Evolutionary conservation across 106 monocot genomes (phyloP).

Genomic region (Phalaenopsis aphrodite): DNA sequence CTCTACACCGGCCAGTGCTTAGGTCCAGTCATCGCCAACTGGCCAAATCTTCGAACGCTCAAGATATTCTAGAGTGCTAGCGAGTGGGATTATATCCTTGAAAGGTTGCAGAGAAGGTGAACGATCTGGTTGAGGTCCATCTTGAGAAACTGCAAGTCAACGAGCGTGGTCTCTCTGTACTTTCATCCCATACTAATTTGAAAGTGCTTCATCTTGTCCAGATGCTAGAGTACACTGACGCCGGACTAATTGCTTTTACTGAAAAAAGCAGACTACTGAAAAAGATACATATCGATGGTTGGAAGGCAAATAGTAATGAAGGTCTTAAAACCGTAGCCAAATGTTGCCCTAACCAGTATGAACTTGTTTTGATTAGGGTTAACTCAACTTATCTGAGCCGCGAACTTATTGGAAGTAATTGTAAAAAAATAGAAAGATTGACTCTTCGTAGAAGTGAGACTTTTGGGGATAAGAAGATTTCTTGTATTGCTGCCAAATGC

Average conservation of each 20-base stretch:
- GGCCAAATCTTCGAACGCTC: constrained; percentile 50
- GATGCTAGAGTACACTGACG: constrained; percentile 57
- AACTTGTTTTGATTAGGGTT: constrained; percentile 79
- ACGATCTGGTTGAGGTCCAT: constrained; percentile 50
- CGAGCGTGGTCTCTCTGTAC: constrained; percentile 45
- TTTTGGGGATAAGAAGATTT: constrained; percentile 72
- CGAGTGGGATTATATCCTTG: constrained; percentile 61
- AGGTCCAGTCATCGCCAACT: constrained; percentile 32
- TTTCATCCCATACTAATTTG: constrained; percentile 31
- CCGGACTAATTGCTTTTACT: constrained; percentile 34
- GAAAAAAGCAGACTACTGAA: constrained; percentile 45
- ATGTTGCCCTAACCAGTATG: constrained; percentile 51
- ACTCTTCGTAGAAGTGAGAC: constrained; percentile 66
- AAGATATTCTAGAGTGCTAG: constrained; percentile 61
- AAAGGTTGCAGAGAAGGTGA: constrained; percentile 25
- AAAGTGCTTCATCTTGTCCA: constrained; percentile 76
- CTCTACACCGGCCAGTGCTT: constrained; percentile 74
- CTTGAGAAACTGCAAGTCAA: constrained; percentile 71
- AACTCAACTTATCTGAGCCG: constrained; percentile 59
- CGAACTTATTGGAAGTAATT: constrained; percentile 44
- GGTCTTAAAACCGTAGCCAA: constrained; percentile 37
- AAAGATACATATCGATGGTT: constrained; percentile 81
- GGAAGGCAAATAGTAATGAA: constrained; percentile 67
- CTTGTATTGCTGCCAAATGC: constrained; percentile 76
- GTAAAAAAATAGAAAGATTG: constrained; percentile 48